Percentiles rank a stretch among this genome's conserved stretches.
Evolutionary conservation across 345 rosid genomes (phyloP).

Genomic region (Boechera retrofracta): DNA sequence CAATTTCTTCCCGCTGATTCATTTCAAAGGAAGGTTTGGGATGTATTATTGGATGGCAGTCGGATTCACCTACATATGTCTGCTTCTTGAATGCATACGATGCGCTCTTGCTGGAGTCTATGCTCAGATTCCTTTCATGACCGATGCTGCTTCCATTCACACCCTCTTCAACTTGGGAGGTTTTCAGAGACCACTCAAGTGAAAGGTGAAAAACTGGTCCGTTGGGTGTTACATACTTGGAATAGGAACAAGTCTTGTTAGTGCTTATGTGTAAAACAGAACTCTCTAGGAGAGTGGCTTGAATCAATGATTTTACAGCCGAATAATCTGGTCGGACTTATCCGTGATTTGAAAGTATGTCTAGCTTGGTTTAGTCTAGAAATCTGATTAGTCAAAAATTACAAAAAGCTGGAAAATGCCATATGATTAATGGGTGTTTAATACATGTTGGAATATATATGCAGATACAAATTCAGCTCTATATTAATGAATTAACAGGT

Average conservation of each 20-base stretch:
- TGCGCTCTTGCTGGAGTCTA: conserved; percentile 73
- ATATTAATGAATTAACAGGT: background rate
- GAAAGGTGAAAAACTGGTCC: conserved; percentile 18
- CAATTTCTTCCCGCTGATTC: conserved; percentile 80
- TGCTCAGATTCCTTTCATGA: conserved; percentile 62
- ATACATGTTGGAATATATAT: background rate
- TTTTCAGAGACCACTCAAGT: conserved; percentile 51
- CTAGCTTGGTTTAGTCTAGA: background rate
- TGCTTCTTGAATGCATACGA: conserved; percentile 67
- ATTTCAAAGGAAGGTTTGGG: conserved; percentile 67
- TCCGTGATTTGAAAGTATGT: conserved; percentile 13
- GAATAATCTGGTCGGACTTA: background rate
- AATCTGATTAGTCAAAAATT: background rate
- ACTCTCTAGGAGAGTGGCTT: conserved; percentile 15
- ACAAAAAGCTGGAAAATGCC: background rate
- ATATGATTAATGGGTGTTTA: too few relatives aligned
- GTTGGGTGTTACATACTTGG: conserved; percentile 13
- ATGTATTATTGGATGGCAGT: conserved; percentile 73
- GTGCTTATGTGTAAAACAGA: conserved; percentile 32
- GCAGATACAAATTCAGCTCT: background rate
- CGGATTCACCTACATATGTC: conserved; percentile 60
- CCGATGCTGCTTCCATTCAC: conserved; percentile 78
- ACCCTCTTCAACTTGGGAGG: conserved; percentile 69
- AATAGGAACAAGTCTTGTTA: conserved; percentile 24
- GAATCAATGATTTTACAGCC: background rate